phyloP scores from a whole-genome alignment of 306 rosid genomes.

The Corylus americana region DNA sequence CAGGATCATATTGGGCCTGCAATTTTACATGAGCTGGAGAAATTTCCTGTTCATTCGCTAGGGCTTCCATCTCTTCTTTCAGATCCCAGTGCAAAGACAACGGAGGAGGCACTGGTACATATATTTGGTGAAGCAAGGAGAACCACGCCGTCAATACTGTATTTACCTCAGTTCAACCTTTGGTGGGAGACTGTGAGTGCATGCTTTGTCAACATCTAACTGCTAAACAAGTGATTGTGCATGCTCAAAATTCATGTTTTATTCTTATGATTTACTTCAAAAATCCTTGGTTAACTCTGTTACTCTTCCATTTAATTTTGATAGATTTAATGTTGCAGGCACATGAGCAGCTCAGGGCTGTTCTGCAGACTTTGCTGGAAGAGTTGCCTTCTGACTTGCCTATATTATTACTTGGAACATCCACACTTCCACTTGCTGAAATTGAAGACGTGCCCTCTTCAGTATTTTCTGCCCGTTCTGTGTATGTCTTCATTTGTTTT shows the following conservation, averaged over 20 bases:
- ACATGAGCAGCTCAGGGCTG: conserved; percentile 92
- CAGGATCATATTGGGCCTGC: conserved; percentile 99
- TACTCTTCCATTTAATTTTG: conserved; percentile 29
- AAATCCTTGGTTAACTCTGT: neutral
- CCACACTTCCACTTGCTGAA: conserved; percentile 63
- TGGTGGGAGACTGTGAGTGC: conserved; percentile 98
- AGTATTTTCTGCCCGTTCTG: conserved; percentile 59
- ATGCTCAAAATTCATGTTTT: conserved; percentile 18
- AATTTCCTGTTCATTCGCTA: conserved; percentile 90
- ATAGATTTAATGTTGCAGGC: conserved; percentile 61
- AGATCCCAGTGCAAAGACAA: conserved; percentile 98
- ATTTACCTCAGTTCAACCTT: conserved; percentile 84
- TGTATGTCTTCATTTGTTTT: conserved; percentile 56
- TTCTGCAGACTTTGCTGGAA: conserved; percentile 79
- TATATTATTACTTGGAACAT: conserved; percentile 78
- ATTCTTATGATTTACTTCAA: conserved; percentile 8
- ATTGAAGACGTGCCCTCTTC: conserved; percentile 69
- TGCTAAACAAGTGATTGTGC: conserved; percentile 23
- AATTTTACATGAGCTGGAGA: conserved; percentile 93
- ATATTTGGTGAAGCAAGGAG: conserved; percentile 98
- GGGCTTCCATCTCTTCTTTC: conserved; percentile 94
- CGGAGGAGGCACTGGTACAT: conserved; percentile 96
- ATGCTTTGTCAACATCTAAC: conserved; percentile 11
- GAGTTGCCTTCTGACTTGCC: conserved; percentile 89
- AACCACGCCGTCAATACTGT: conserved; percentile 91